These are phyloP conservation scores for Flaveria floridana DNA, from an alignment of 140 eudicot genomes.

Conservation along the genomic window DNA sequence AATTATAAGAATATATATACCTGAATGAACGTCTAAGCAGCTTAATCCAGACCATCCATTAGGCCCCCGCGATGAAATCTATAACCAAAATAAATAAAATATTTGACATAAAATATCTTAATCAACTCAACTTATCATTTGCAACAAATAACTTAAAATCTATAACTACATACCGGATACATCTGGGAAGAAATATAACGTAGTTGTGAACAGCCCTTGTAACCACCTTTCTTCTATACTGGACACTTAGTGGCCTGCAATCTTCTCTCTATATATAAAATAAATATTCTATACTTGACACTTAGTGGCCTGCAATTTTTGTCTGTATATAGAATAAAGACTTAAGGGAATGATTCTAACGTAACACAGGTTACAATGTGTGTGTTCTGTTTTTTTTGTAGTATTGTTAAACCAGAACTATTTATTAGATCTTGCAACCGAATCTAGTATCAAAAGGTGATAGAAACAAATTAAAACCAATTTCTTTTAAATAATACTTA, in stretches of 20 bases:
- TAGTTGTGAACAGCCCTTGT: not conserved
- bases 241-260: not conserved
- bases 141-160: not conserved
- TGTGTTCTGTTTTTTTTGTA: not conserved
- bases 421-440: not conserved
- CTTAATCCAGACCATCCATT: not conserved
- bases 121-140: not conserved
- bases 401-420: not conserved
- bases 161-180: conserved; percentile 2
- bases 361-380: not conserved
- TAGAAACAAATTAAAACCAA: not conserved
- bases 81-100: not conserved
- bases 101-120: not conserved
- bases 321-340: too few species aligned
- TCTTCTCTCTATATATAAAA: too few species aligned
- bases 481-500: too few species aligned
- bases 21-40: not conserved
- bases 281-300: too few species aligned
- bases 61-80: not conserved
- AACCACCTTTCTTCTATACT: not conserved
- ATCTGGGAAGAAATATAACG: not conserved
- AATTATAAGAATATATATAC: not conserved
- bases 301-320: too few species aligned
- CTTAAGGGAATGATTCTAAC: too few species aligned
- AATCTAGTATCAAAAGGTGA: not conserved